Percentiles rank a stretch among this genome's conserved stretches.
These are phyloP conservation scores for Phytomonas sp. DNA, from an alignment of 208 protist genomes.

Conservation along the genomic window DNA sequence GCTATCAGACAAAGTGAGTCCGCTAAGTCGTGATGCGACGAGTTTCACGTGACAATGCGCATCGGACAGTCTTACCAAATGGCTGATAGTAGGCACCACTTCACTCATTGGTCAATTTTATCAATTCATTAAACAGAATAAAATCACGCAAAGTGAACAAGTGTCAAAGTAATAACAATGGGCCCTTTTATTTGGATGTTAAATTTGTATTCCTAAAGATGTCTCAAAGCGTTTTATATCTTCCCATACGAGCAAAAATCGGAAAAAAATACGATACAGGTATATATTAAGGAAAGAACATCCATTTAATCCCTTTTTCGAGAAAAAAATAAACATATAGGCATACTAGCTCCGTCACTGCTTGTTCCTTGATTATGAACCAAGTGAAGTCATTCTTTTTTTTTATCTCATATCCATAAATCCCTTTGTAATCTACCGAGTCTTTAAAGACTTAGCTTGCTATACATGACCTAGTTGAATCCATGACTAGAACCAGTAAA, in stretches of 20 bases:
- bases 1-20: no score
- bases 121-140: not conserved
- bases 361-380: no score
- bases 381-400: no score
- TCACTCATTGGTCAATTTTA: not conserved
- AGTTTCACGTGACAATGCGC: constrained; percentile 4
- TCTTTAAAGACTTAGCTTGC: no score
- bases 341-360: no score
- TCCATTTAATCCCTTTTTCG: no score
- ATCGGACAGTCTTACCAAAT: not conserved
- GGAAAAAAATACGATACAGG: not conserved
- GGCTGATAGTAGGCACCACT: not conserved
- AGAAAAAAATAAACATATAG: no score
- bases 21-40: not conserved
- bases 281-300: not conserved
- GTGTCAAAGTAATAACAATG: not conserved
- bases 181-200: not conserved
- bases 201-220: not conserved
- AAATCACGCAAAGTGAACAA: not conserved
- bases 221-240: not conserved
- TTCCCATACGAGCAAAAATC: no score
- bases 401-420: no score
- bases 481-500: no score
- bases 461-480: no score
- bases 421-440: no score